A percentile compares a stretch with the other conserved stretches of the same genome.
phyloP scores from a whole-genome alignment of 305 asterid species.

The Withania somnifera region DNA sequence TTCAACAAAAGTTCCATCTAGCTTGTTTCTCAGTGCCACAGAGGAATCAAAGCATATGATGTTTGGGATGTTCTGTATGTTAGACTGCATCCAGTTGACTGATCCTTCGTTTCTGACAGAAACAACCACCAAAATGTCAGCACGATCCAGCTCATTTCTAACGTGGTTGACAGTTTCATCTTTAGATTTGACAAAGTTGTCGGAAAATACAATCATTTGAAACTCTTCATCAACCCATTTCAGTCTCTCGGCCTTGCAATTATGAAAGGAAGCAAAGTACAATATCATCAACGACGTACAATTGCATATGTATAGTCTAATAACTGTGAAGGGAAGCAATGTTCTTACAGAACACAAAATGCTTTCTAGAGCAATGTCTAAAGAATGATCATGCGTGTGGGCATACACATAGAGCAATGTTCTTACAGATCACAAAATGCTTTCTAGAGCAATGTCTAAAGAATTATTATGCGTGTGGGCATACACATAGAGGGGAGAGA shows the following conservation, averaged over 20 bases:
- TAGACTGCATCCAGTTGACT: conserved; percentile 43
- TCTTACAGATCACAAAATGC: too few relatives aligned
- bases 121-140: conserved; percentile 49
- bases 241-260: conserved; percentile 51
- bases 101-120: conserved; percentile 55
- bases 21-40: conserved; percentile 42
- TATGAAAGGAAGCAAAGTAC: neutral
- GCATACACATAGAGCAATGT: neutral
- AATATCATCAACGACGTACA: neutral
- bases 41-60: conserved; percentile 69
- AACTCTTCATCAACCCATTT: conserved; percentile 78
- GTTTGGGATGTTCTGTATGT: conserved; percentile 30
- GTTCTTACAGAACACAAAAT: neutral
- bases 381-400: neutral
- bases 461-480: neutral
- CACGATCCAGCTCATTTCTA: conserved; percentile 19
- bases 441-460: neutral
- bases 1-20: conserved; percentile 46
- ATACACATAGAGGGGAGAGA: neutral
- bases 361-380: neutral
- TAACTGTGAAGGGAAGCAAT: neutral
- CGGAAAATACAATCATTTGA: conserved; percentile 62
- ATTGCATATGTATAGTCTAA: neutral
- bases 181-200: conserved; percentile 21
- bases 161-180: conserved; percentile 16